phyloP scores from a whole-genome alignment of 2,329 filamentous ascomycete species.

The Colletotrichum sansevieriae region DNA sequence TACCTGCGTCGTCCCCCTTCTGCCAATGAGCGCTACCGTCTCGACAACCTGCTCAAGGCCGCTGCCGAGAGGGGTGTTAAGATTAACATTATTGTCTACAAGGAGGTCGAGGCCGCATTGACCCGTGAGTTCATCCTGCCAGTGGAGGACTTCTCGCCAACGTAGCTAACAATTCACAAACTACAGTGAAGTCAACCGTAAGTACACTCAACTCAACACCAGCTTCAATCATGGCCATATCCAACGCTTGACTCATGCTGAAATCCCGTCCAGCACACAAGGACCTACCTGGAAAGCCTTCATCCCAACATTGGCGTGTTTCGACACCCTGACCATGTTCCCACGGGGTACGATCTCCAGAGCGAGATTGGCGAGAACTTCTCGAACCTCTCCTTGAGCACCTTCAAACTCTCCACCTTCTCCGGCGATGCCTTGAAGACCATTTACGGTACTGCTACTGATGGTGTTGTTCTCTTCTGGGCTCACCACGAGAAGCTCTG shows the following conservation, averaged over 20 bases:
- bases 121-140: constrained; percentile 73
- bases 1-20: constrained; percentile 87
- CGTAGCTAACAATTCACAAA: constrained; percentile 36
- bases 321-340: constrained; percentile 88
- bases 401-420: constrained; percentile 72
- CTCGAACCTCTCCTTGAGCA: constrained; percentile 58
- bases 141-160: constrained; percentile 25
- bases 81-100: constrained; percentile 90
- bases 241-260: constrained; percentile 23
- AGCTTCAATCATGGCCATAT: constrained; percentile 56
- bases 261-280: constrained; percentile 72
- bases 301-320: constrained; percentile 91
- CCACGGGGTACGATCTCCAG: constrained; percentile 76
- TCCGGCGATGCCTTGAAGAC: constrained; percentile 81
- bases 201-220: constrained; percentile 58
- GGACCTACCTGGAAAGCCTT: constrained; percentile 79
- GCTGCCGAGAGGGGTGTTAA: constrained; percentile 88
- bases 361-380: constrained; percentile 76
- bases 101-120: constrained; percentile 86
- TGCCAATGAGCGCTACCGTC: constrained; percentile 83
- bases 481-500: constrained; percentile 94
- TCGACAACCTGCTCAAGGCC: constrained; percentile 85
- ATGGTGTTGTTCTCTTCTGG: constrained; percentile 89
- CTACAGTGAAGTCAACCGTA: constrained; percentile 57
- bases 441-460: constrained; percentile 80